Base-by-base conservation (phyloP, 2,329 filamentous ascomycete species). In the Penicillium sp. region DNA sequence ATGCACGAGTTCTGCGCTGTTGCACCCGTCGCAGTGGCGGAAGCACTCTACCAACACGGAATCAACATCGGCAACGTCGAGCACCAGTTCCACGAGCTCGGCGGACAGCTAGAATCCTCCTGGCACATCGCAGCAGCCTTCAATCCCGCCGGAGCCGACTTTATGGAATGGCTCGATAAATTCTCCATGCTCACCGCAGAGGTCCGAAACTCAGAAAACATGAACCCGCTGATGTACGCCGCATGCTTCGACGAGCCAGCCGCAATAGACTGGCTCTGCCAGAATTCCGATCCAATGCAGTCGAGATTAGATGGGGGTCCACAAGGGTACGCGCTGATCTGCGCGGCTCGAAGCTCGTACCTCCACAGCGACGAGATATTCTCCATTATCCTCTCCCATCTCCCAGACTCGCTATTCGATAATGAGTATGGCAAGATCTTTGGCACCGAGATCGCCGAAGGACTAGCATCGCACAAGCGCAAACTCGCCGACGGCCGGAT, bases 91-190 rank as follows among this genome's bases (percentile, higher is more conserved):
- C 53, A 55, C n/a, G 38, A 50, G 6, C 21, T 50, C 5, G 53
- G 53, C 21, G 53, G 45, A 10, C 53, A 50, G 21, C 39, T 55
- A n/a, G 53, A 55, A 19, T 34, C 45, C 3, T 55, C 53, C 29
- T 55, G 53, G 53, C 53, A 55, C n/a, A 55, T 55, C 23, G 53
- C 53, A 21, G 53, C 53, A 44, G 46, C 53, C 3, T 55, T 55
- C 38, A 55, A 55, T 13, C 53, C 53, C 13, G 27, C 31, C 5
- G 53, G 45, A n/a, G 27, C 19, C 6, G 29, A 19, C 0, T 50
- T 55, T 9, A 43, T 55, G 45, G 9, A 34, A 1, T 55, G 46
- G 36, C 53, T 55, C n/a, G 21, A 34, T 10, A 50, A 55, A 25
- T 50, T 43, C n/a, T 55, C 53, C 21, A 29, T 49, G 21, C 53